A percentile compares a stretch with the other conserved stretches of the same genome.
Conservation (phyloP, 129 eudicot genomes). For the Lonicera japonica region DNA sequence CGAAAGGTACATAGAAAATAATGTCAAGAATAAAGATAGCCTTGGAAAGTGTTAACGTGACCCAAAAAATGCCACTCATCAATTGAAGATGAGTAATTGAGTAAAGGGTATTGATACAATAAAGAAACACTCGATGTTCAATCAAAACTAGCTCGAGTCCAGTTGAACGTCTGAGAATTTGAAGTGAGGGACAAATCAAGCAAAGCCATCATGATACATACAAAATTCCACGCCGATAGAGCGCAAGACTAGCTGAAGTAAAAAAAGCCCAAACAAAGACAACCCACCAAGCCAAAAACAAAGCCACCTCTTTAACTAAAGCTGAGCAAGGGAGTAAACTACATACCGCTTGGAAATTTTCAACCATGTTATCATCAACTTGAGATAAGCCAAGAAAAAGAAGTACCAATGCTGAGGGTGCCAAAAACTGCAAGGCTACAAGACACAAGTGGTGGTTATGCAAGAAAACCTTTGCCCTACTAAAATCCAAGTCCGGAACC, state of each 20-base stretch:
- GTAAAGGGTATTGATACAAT: slow-evolving; percentile 16
- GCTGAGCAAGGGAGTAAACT: slow-evolving; percentile 49
- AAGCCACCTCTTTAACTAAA: slow-evolving; percentile 56
- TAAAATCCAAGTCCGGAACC: slow-evolving; percentile 75
- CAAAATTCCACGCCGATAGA: slow-evolving; percentile 68
- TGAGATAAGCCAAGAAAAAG: slow-evolving; percentile 76
- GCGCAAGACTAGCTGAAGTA: slow-evolving; percentile 54
- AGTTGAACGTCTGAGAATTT: background rate
- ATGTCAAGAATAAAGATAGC: background rate
- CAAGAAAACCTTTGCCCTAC: slow-evolving; percentile 90
- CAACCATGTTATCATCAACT: slow-evolving; percentile 44
- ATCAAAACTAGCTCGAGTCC: slow-evolving; percentile 15
- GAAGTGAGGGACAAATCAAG: slow-evolving; percentile 14
- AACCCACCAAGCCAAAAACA: slow-evolving; percentile 93
- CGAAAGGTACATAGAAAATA: background rate
- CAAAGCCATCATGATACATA: slow-evolving; percentile 59
- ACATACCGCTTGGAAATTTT: slow-evolving; percentile 39
- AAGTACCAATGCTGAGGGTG: slow-evolving; percentile 65
- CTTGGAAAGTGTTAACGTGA: background rate
- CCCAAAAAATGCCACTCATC: background rate
- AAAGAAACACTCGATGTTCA: slow-evolving; percentile 19
- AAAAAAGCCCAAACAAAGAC: slow-evolving; percentile 54
- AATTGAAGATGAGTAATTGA: slow-evolving; percentile 4
- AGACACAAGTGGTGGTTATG: slow-evolving; percentile 89
- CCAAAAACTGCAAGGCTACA: slow-evolving; percentile 68